phyloP scores from a whole-genome alignment of 805 yeast species.

The Kodamaea sagamina region DNA sequence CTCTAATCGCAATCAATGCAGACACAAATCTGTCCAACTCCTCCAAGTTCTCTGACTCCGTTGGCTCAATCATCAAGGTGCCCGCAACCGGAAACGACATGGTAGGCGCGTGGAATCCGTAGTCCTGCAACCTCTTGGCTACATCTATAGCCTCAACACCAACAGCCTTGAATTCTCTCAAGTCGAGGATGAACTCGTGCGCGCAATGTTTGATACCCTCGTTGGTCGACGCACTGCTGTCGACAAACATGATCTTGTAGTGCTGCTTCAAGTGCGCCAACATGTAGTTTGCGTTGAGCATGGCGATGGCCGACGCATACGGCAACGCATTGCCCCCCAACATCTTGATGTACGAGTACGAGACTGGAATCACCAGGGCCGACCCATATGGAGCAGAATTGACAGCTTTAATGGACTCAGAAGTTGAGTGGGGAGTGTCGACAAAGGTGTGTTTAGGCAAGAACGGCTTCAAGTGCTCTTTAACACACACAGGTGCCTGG shows the following conservation, averaged over 20 bases:
- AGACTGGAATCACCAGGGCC: constrained; percentile 88
- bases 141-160: constrained; percentile 95
- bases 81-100: constrained; percentile 99
- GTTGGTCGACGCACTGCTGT: constrained; percentile 37
- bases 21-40: constrained; percentile 92
- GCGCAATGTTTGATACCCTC: constrained; percentile 76
- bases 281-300: constrained; percentile 96
- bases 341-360: constrained; percentile 93
- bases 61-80: constrained; percentile 97
- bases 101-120: constrained; percentile 98
- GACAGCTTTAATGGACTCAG: constrained; percentile 68
- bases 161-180: constrained; percentile 74
- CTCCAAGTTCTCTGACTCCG: constrained; percentile 86
- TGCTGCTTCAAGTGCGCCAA: constrained; percentile 69
- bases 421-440: constrained; percentile 49
- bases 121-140: constrained; percentile 96
- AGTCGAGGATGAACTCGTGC: constrained; percentile 92
- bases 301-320: constrained; percentile 84
- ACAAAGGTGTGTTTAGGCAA: constrained; percentile 77
- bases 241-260: constrained; percentile 76
- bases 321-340: constrained; percentile 86
- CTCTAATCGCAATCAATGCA: constrained; percentile 78
- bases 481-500: constrained; percentile 96
- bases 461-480: constrained; percentile 72
- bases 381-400: constrained; percentile 96